Base-by-base conservation (phyloP, 345 rosid species). In the Linum usitatissimum region DNA sequence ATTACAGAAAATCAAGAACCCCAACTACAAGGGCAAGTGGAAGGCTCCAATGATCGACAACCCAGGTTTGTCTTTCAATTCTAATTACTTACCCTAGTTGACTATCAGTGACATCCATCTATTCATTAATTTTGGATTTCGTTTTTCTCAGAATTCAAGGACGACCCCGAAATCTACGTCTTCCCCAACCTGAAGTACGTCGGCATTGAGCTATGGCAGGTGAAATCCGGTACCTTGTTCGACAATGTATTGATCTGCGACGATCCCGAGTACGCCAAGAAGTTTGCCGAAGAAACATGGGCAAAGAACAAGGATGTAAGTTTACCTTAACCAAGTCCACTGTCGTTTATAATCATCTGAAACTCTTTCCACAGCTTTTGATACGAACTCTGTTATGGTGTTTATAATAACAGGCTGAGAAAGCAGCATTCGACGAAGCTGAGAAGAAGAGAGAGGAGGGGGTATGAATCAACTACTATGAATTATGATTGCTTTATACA, bases 171-270 rank as follows among this genome's bases (percentile, higher is more conserved):
- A 10, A 69, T 90, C 9, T 90, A 93, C 55, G 96, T 93, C 28
- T 90, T 63, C 83, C 97, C 99, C 67, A 81, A 75, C 53, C 71
- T 94, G 91, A 90, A 88, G 78, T 84, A 94, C 75, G 97, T 90
- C 42, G 99, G 99, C 42, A 66, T 94, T 66, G 99, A 94, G 61
- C 70, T 94, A 82, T 94, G 99, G 99, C 97, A 94, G 97, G 97
- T 93, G 75, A 93, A 93, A 80, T 87, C 99, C 7, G 99, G 99
- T 9, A 90, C 99, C 53, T 64, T 93, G 88, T 93, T 93, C 63
- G 80, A 90, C 83, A 93, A 93, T 73, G 78, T 93, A 65, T 79
- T 93, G 76, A 30, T 93, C 48, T 66, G 79, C 18, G 92, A 93
- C 61, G 99, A 93, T 63, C 81, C 83, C 0, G 97, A 84, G 55